These are phyloP conservation scores for Phytophthora tentaculata DNA, from an alignment of 352 stramenopile genomes.

Conservation along the genomic window DNA sequence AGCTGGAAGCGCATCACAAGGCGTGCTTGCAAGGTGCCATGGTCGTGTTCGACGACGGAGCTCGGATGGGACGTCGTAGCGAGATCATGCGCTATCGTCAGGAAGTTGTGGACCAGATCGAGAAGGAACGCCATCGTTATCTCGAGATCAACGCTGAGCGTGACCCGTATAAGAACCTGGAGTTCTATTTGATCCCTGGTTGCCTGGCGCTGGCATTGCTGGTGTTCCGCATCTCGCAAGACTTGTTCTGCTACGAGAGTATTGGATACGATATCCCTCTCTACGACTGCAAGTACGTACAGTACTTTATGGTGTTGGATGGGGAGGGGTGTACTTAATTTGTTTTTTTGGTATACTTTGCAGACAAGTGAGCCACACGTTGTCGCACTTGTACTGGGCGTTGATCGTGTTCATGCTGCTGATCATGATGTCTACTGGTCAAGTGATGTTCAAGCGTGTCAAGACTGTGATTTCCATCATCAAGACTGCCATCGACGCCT, in stretches of 20 bases:
- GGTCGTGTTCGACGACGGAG: constrained; percentile 93
- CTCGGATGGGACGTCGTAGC: constrained; percentile 94
- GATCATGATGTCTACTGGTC: constrained; percentile 81
- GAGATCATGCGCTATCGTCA: constrained; percentile 91
- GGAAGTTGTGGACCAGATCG: constrained; percentile 89
- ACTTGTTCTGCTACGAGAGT: constrained; percentile 84
- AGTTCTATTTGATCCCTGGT: constrained; percentile 94
- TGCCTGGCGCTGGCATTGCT: constrained; percentile 90
- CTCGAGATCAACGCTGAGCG: constrained; percentile 94
- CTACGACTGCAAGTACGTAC: constrained; percentile 91
- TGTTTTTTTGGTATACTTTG: too few species aligned
- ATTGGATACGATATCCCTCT: constrained; percentile 89
- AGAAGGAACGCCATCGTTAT: constrained; percentile 91
- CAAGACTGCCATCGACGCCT: constrained; percentile 65
- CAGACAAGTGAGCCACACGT: constrained; percentile 86
- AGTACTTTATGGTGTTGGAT: too few species aligned
- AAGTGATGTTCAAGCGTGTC: constrained; percentile 87
- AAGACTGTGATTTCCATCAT: constrained; percentile 78
- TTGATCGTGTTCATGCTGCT: constrained; percentile 90
- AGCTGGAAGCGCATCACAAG: constrained; percentile 92
- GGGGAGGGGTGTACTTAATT: too few species aligned
- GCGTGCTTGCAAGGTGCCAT: constrained; percentile 83
- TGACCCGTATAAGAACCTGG: constrained; percentile 95
- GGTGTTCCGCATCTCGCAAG: constrained; percentile 88
- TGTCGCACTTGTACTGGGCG: constrained; percentile 88